phyloP scores from a whole-genome alignment of 108 stramenopile species.

The Cyclostephanos tholiformis region DNA sequence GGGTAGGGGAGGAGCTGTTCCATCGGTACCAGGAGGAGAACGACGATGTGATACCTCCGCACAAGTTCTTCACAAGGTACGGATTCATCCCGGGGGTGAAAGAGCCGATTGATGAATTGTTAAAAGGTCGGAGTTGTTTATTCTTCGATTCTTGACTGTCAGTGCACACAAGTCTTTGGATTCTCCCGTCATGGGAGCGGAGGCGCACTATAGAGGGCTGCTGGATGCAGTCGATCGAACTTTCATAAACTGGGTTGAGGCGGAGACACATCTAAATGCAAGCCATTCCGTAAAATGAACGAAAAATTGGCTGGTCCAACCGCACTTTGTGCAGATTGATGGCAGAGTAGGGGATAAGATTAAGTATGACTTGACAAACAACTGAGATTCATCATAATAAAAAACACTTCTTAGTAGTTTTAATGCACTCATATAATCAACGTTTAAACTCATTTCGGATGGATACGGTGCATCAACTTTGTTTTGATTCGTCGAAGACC shows the following conservation, averaged over 20 bases:
- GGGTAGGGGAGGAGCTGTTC: slow-evolving; percentile 61
- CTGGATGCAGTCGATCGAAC: not conserved
- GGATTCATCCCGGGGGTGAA: slow-evolving; percentile 80
- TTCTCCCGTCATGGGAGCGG: too few relatives aligned
- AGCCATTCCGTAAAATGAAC: too few relatives aligned
- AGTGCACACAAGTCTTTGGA: not conserved
- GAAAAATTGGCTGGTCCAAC: too few relatives aligned
- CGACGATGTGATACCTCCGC: slow-evolving; percentile 74
- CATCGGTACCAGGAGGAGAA: slow-evolving; percentile 78
- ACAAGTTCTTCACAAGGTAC: slow-evolving; percentile 78
- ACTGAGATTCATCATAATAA: too few relatives aligned
- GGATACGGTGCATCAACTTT: slow-evolving; percentile 4
- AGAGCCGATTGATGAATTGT: slow-evolving; percentile 59
- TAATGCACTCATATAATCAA: not conserved
- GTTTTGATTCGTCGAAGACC: slow-evolving; percentile 3
- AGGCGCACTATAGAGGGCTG: too few relatives aligned
- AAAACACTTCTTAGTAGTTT: too few relatives aligned
- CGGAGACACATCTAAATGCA: too few relatives aligned
- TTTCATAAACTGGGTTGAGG: too few relatives aligned
- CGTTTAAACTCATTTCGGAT: not conserved
- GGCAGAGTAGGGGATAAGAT: too few relatives aligned
- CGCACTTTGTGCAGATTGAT: too few relatives aligned
- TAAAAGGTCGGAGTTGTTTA: slow-evolving; percentile 61
- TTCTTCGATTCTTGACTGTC: slow-evolving; percentile 43
- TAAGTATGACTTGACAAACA: too few relatives aligned